Evolutionary conservation across 2,329 filamentous ascomycete species (phyloP).

Genomic region (Botrytis fabae): DNA sequence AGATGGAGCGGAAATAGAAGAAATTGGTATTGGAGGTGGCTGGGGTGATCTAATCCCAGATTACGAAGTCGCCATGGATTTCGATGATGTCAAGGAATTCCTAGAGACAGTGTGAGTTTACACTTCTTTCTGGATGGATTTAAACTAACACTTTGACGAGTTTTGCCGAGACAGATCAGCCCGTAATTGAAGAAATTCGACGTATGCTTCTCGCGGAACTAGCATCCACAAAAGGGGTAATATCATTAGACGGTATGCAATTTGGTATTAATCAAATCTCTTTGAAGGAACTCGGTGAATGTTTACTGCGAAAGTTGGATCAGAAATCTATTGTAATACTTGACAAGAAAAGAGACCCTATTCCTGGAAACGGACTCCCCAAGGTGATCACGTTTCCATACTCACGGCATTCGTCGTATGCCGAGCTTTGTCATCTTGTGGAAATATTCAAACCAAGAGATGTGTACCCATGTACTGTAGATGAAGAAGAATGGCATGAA

Average conservation of each 20-base stretch:
- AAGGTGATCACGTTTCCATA: conserved; percentile 68
- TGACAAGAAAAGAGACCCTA: background rate
- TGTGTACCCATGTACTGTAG: conserved; percentile 78
- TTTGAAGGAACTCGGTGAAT: conserved; percentile 31
- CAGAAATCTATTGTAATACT: conserved; percentile 21
- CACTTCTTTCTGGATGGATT: background rate
- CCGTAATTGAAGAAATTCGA: conserved; percentile 42
- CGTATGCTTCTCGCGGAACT: conserved; percentile 32
- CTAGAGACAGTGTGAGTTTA: conserved; percentile 12
- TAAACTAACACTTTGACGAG: conserved; percentile 25
- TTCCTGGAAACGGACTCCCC: conserved; percentile 24
- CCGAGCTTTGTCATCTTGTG: conserved; percentile 73
- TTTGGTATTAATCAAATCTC: conserved; percentile 30
- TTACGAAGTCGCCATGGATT: conserved; percentile 7
- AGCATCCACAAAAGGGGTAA: conserved; percentile 29
- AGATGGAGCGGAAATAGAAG: conserved; percentile 64
- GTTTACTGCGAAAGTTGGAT: conserved; percentile 31
- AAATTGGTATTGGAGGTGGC: conserved; percentile 77
- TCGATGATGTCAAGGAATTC: background rate
- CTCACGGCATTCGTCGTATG: conserved; percentile 84
- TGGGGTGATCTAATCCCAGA: conserved; percentile 64
- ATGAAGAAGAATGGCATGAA: conserved; percentile 62
- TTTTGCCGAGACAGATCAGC: conserved; percentile 32
- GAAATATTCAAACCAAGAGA: conserved; percentile 69
- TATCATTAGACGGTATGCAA: conserved; percentile 35